Base-by-base conservation (phyloP, 2,329 filamentous ascomycete genomes). In the Phaeosphaeriaceae sp. region DNA sequence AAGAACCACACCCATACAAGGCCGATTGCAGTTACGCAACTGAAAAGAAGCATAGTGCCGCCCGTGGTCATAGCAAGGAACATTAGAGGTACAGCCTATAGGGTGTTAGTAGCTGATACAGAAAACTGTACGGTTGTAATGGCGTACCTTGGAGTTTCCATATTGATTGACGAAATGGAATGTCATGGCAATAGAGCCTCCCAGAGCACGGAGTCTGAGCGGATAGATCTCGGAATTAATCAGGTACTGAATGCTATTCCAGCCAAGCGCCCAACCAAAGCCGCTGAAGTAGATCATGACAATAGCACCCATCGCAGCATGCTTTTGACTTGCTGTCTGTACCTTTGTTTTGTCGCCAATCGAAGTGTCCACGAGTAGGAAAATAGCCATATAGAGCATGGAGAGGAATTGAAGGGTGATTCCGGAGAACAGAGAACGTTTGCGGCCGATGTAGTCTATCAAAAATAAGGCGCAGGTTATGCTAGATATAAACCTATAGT, bases 111-210 rank as follows among this genome's bases (percentile, higher is more conserved):
- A 12, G 23, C 50, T 52, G 42, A 44, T 30, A 20, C 21, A 3
- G 17, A 41, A 3, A 9, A 13, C 18, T 33, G 13, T 23, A 23
- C 30, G 17, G 34, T 15, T 15, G 11, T 26, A 13, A 40, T 7
- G 15, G n/a, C 47, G 16, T 46, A 58, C 87, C 29, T 89, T 86
- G 1, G 84, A 81, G 75, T 89, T 91, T 20, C 88, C 89, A 67
- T 90, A 92, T 72, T 91, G 87, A 71, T 90, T 90, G 51, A 82
- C 86, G 66, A 92, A 92, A 72, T 92, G 88, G 50, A 91, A 81
- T 0, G 85, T 88, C 89, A 92, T 92, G 38, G 87, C 84, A 65
- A 88, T 79, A 0, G 84, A 88, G 0, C 87, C 88, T 16, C 86
- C 84, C 8, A 91, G 74, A 3, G 88, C 87, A 46, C 89, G 83